A percentile compares a stretch with the other conserved stretches of the same genome.
phyloP scores from a whole-genome alignment of 2,329 filamentous ascomycete genomes.

The Verticillium albo-atrum region DNA sequence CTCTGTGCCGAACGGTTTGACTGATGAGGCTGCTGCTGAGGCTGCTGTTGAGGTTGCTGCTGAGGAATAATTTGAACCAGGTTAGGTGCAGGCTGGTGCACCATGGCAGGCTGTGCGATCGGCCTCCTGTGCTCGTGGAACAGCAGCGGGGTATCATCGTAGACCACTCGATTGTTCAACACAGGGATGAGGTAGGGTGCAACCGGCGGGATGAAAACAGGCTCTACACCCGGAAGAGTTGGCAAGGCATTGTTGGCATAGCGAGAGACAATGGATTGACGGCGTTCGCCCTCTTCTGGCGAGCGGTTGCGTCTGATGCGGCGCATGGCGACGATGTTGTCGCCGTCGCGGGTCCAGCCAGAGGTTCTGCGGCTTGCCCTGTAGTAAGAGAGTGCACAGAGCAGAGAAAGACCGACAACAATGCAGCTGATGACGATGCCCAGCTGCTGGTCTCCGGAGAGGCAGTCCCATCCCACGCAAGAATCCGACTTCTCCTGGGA shows the following conservation, averaged over 20 bases:
- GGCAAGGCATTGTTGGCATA: neutral
- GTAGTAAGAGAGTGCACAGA: constrained; percentile 28
- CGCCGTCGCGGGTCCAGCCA: neutral
- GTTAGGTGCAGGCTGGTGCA: neutral
- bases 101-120: neutral
- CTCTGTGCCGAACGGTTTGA: neutral
- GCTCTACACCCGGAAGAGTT: neutral
- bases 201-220: neutral
- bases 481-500: neutral
- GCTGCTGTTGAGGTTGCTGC: neutral
- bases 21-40: neutral
- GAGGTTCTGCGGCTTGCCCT: constrained; percentile 8
- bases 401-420: constrained; percentile 20
- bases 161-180: neutral
- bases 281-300: neutral
- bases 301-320: neutral
- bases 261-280: neutral
- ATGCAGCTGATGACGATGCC: constrained; percentile 34
- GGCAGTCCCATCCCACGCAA: constrained; percentile 32
- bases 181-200: neutral
- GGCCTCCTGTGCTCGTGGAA: neutral
- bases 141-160: neutral
- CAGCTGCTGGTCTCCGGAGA: constrained; percentile 29
- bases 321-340: neutral
- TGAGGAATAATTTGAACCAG: neutral